phyloP scores from a whole-genome alignment of 1,284 basidiomycete species.

The Trichosporon faecale region DNA sequence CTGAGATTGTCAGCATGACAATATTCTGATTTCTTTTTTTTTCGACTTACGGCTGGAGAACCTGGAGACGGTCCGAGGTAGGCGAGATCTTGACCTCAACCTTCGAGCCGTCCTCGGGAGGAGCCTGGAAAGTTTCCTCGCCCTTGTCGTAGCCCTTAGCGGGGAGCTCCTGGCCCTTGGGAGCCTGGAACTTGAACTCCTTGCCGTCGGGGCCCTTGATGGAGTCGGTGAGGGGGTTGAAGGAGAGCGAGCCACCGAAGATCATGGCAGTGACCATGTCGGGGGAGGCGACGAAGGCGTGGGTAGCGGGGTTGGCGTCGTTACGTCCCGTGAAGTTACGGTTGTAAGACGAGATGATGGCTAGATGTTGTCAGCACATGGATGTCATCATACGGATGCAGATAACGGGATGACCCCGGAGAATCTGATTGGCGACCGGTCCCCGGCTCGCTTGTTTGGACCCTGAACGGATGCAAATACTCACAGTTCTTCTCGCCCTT shows the following conservation, averaged over 20 bases:
- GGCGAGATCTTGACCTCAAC: conserved; percentile 86
- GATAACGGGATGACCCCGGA: background rate
- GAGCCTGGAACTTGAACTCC: conserved; percentile 93
- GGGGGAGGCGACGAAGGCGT: conserved; percentile 97
- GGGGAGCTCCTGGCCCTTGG: conserved; percentile 86
- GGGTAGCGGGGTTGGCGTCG: conserved; percentile 98
- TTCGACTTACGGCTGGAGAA: conserved; percentile 68
- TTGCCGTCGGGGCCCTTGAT: conserved; percentile 90
- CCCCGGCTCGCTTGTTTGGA: background rate
- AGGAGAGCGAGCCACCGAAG: conserved; percentile 88
- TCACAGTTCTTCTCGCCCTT: conserved; percentile 87
- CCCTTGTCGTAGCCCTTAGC: conserved; percentile 90
- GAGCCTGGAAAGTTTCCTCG: conserved; percentile 94
- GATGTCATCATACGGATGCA: background rate
- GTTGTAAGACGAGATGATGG: conserved; percentile 99
- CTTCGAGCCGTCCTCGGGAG: conserved; percentile 76
- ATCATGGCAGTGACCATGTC: conserved; percentile 97
- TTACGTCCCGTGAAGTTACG: conserved; percentile 99
- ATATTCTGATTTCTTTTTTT: too few relatives aligned
- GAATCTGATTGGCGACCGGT: background rate
- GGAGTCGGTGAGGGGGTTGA: conserved; percentile 93
- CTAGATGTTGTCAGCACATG: background rate
- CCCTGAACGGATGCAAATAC: background rate
- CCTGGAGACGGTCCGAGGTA: conserved; percentile 89
- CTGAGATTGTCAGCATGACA: too few relatives aligned